Evolutionary conservation across 352 stramenopile species (phyloP).

Genomic region (Ophiocytium majus): DNA sequence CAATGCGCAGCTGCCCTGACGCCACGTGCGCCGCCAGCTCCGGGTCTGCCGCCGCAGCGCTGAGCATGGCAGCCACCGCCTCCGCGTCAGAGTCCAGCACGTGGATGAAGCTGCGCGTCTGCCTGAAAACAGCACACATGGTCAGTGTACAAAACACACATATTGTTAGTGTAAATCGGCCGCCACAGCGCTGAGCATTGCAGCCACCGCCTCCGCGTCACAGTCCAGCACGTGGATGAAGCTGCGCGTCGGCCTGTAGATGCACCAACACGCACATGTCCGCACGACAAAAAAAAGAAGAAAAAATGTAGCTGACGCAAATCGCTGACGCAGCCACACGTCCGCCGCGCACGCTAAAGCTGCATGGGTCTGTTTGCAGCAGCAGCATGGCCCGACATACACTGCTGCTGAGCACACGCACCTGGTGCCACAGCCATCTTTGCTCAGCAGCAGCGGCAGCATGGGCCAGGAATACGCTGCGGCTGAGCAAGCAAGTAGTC

Average conservation of each 20-base stretch:
- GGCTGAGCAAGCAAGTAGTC: no score
- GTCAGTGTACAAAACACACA: background rate
- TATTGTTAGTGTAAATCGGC: no score
- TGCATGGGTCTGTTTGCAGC: no score
- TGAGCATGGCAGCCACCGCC: constrained; percentile 20
- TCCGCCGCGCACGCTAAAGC: no score
- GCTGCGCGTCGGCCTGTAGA: constrained; percentile 32
- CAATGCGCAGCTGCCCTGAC: constrained; percentile 26
- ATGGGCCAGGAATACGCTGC: no score
- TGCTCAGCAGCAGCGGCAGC: constrained; percentile 45
- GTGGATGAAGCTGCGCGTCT: constrained; percentile 43
- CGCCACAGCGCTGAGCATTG: constrained; percentile 18
- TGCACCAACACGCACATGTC: no score
- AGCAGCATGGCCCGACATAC: no score
- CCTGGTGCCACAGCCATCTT: constrained; percentile 50
- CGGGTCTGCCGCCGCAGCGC: constrained; percentile 31
- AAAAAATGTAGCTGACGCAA: no score
- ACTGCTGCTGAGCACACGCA: no score
- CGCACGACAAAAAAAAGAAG: no score
- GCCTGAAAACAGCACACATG: constrained; percentile 24
- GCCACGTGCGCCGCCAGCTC: constrained; percentile 30
- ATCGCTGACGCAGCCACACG: no score
- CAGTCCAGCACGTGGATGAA: constrained; percentile 52
- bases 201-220: constrained; percentile 31
- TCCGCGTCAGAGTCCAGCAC: constrained; percentile 50